Base-by-base conservation (phyloP, 2,329 filamentous ascomycete species). In the Alternaria gaisen region DNA sequence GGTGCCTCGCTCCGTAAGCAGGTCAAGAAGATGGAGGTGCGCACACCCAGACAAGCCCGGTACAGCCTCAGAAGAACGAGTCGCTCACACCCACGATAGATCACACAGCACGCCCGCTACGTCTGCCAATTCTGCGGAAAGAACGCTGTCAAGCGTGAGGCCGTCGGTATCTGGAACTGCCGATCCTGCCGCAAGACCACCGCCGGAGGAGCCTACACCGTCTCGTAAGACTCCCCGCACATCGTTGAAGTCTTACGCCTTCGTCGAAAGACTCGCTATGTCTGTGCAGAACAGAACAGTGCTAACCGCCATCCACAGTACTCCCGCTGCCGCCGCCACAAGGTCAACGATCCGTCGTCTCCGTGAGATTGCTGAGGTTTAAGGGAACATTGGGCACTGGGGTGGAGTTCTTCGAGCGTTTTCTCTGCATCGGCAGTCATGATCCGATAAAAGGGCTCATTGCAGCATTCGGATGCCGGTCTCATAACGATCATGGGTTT, bases 1-100 rank as follows among this genome's bases (percentile, higher is more conserved):
- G 95, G 94, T 94, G 94, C 95, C 82, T 98, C 95, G 80, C 93
- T 98, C 85, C 93, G 94, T 86, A 98, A 98, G 90, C 94, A 93
- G 83, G 91, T 95, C 81, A 98, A 98, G 93, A 97, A 97, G 92
- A 97, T 97, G 91, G 95, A 98, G 67, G 72, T 76, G 69, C 65
- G 74, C 70, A 68, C 50, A 64, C 53, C 44, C 53, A 28, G n/a
- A 57, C 53, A 32, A 61, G 5, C 30, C 48, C 18, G 22, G 46
- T 57, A 43, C 42, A 43, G 40, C 54, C 38, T 56, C 32, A 9
- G 10, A 34, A 66, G 52, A 58, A 64, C 46, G 22, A 56, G 50
- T 47, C 64, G 64, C 72, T 75, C 66, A 76, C 63, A 32, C 36
- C 20, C 20, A 41, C 48, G 43, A 60, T 55, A 77, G 91, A 92